Conservation (phyloP, 2,329 filamentous ascomycete species). For the Byssothecium circinans region DNA sequence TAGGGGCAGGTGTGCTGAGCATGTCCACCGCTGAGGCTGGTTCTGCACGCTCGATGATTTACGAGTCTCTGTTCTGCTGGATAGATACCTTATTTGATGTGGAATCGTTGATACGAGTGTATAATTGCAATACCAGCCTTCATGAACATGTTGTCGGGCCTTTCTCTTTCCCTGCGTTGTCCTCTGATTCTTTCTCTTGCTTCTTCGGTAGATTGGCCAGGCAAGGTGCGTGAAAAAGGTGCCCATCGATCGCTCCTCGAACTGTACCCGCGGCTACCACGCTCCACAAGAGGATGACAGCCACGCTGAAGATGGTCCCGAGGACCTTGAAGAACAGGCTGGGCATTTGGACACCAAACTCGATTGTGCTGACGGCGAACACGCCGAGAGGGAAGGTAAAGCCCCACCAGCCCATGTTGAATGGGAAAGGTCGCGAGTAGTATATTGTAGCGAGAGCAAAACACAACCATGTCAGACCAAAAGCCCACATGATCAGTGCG, state of each 20-base stretch:
- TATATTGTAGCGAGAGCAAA: constrained; percentile 56
- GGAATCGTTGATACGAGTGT: neutral
- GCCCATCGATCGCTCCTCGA: constrained; percentile 51
- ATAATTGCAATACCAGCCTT: neutral
- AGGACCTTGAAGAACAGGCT: constrained; percentile 60
- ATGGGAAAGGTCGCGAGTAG: constrained; percentile 52
- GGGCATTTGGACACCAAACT: constrained; percentile 55
- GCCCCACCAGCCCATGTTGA: constrained; percentile 66
- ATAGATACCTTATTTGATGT: constrained; percentile 1
- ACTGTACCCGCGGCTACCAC: constrained; percentile 56
- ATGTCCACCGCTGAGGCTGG: neutral
- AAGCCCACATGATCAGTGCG: constrained; percentile 60
- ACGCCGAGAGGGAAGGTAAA: constrained; percentile 64
- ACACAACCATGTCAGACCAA: constrained; percentile 58
- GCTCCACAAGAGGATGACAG: constrained; percentile 59
- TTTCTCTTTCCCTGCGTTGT: constrained; percentile 15
- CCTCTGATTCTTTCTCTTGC: constrained; percentile 4
- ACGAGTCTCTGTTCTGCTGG: constrained; percentile 5
- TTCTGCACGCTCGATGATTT: constrained; percentile 6
- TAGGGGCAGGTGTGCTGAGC: neutral
- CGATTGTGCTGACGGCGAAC: constrained; percentile 54
- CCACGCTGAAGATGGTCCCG: constrained; percentile 57
- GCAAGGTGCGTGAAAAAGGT: constrained; percentile 59
- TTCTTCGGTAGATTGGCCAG: constrained; percentile 41
- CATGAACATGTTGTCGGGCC: neutral